Conservation (phyloP, 306 rosid genomes). For the Cucurbita ficifolia region DNA sequence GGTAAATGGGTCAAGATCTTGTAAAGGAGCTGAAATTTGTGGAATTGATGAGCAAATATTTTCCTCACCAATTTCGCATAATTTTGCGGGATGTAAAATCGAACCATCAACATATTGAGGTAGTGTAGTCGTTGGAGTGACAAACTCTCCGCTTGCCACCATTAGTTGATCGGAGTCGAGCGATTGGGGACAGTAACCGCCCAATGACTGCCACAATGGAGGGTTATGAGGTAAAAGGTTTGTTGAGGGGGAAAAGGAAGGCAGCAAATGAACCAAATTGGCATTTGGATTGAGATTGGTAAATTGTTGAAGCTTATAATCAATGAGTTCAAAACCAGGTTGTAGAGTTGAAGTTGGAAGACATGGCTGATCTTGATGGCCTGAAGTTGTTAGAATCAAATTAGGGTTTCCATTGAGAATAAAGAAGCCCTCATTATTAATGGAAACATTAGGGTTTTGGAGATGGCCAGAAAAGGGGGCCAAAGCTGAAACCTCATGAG, state of each 20-base stretch:
- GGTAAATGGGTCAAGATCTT: conserved; percentile 26
- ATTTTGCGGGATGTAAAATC: conserved; percentile 14
- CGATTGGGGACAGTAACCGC: not conserved
- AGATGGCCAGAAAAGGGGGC: conserved; percentile 36
- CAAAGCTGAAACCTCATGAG: conserved; percentile 37
- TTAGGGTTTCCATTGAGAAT: conserved; percentile 44
- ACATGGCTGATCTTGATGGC: not conserved
- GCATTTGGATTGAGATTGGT: conserved; percentile 2
- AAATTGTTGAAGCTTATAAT: conserved; percentile 24
- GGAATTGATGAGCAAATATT: conserved; percentile 18
- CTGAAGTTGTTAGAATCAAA: conserved; percentile 7
- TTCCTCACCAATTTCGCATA: conserved; percentile 26
- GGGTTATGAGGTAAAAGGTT: conserved; percentile 5
- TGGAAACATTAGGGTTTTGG: conserved; percentile 19
- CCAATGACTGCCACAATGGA: not conserved
- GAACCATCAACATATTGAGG: not conserved
- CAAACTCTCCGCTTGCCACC: not conserved
- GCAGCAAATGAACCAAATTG: conserved; percentile 20
- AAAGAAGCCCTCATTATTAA: conserved; percentile 31
- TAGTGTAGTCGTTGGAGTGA: conserved; percentile 6
- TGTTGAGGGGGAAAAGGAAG: conserved; percentile 25
- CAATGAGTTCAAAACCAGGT: conserved; percentile 21
- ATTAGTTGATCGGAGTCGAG: not conserved
- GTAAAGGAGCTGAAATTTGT: conserved; percentile 21
- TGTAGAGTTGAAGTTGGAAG: conserved; percentile 36